phyloP scores from a whole-genome alignment of 2,329 filamentous ascomycete genomes.

The Aspergillus sp. region DNA sequence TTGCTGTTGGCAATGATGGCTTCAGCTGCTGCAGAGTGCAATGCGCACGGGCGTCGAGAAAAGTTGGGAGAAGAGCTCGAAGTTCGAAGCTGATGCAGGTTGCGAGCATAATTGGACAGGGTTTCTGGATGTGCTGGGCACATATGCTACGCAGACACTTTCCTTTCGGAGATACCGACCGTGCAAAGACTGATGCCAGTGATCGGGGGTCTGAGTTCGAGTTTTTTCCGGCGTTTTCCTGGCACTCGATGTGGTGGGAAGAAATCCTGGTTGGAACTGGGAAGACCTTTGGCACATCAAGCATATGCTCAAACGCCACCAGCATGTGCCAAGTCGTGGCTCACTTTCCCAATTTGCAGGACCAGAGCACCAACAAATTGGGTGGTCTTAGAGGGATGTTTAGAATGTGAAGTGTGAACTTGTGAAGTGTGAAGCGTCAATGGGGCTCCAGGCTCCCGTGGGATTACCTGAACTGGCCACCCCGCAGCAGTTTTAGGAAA shows the following conservation, averaged over 20 bases:
- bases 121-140: not conserved
- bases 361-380: not conserved
- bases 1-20: not conserved
- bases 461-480: conserved; percentile 19
- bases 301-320: conserved; percentile 2
- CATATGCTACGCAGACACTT: not conserved
- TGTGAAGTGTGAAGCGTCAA: not conserved
- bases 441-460: conserved; percentile 7
- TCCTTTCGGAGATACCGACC: not conserved
- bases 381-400: not conserved
- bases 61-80: not conserved
- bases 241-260: not conserved
- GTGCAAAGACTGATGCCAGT: not conserved
- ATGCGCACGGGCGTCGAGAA: not conserved
- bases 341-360: conserved; percentile 1
- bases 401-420: too few species aligned
- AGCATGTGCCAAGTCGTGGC: conserved; percentile 6
- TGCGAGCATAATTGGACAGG: not conserved
- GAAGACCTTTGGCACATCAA: not conserved
- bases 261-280: not conserved
- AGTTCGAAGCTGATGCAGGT: not conserved
- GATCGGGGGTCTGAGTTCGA: not conserved
- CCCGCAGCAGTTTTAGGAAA: conserved; percentile 19
- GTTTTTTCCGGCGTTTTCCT: not conserved
- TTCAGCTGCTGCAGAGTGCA: not conserved